A percentile compares a stretch with the other conserved stretches of the same genome.
These are phyloP conservation scores for Suillus decipiens DNA, from an alignment of 768 basidiomycete genomes.

Conservation along the genomic window DNA sequence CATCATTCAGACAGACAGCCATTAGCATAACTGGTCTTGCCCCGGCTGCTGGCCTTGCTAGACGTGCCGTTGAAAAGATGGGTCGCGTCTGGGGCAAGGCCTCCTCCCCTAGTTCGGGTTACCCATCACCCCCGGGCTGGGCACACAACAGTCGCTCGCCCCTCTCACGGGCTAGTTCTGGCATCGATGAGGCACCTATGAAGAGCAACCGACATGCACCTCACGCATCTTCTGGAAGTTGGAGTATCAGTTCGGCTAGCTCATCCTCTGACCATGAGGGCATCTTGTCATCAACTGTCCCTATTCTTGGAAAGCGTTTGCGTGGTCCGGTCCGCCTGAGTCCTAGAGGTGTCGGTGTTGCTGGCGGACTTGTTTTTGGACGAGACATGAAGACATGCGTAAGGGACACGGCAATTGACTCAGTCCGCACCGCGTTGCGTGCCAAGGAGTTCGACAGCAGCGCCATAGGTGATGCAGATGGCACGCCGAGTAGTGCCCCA, in stretches of 20 bases:
- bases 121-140: conserved; percentile 47
- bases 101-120: conserved; percentile 40
- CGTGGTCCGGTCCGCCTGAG: conserved; percentile 52
- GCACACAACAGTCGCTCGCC: conserved; percentile 36
- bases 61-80: conserved; percentile 77
- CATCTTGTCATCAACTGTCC: conserved; percentile 41
- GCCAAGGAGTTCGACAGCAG: conserved; percentile 10
- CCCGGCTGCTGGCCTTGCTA: conserved; percentile 74
- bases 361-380: conserved; percentile 67
- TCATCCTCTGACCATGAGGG: conserved; percentile 53
- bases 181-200: conserved; percentile 32
- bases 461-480: not conserved
- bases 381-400: conserved; percentile 57
- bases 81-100: conserved; percentile 59
- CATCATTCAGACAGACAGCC: conserved; percentile 60
- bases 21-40: conserved; percentile 73
- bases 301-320: conserved; percentile 54
- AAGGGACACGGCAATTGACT: conserved; percentile 54
- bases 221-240: conserved; percentile 59
- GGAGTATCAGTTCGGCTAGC: conserved; percentile 52
- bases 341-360: conserved; percentile 33
- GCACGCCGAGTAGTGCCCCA: conserved; percentile 3
- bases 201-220: conserved; percentile 47
- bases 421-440: conserved; percentile 15
- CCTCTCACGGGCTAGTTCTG: conserved; percentile 43